phyloP scores from a whole-genome alignment of 2,329 filamentous ascomycete species.

The Monosporascus sp. region DNA sequence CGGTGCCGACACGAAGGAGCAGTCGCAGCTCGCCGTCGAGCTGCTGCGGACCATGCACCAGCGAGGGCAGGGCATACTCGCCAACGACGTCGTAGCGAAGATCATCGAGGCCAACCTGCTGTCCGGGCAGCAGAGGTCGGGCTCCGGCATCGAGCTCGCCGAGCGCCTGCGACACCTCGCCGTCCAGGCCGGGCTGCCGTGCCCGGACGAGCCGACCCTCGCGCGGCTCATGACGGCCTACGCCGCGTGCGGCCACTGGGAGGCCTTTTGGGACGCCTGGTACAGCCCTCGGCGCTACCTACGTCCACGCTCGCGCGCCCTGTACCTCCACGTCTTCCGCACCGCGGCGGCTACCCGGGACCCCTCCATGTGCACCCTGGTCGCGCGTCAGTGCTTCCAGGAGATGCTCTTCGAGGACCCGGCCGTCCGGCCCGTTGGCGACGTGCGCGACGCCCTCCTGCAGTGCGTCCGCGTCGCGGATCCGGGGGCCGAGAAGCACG shows the following conservation, averaged over 20 bases:
- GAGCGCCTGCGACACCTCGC: constrained; percentile 41
- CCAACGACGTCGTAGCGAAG: constrained; percentile 43
- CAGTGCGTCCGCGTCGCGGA: constrained; percentile 53
- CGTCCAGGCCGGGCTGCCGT: constrained; percentile 30
- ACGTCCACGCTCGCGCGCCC: constrained; percentile 40
- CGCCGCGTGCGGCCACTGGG: constrained; percentile 44
- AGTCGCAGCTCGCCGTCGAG: constrained; percentile 36
- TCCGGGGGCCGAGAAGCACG: constrained; percentile 37
- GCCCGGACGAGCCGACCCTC: constrained; percentile 33
- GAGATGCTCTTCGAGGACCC: constrained; percentile 56
- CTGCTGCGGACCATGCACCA: constrained; percentile 41
- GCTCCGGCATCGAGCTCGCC: constrained; percentile 28
- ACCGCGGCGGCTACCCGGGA: constrained; percentile 41
- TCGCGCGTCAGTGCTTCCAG: constrained; percentile 48
- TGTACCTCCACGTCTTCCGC: constrained; percentile 53
- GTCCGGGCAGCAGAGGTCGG: constrained; percentile 25
- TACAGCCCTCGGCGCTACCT: constrained; percentile 47
- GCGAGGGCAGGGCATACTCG: constrained; percentile 38
- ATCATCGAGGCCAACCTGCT: constrained; percentile 37
- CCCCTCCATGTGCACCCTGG: constrained; percentile 39
- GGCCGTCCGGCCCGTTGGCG: constrained; percentile 38
- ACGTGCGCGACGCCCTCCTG: constrained; percentile 44
- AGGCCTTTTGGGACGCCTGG: constrained; percentile 58
- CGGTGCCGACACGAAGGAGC: constrained; percentile 11
- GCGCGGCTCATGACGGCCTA: constrained; percentile 42